Conservation (phyloP, 495 filamentous ascomycete species). For the Thozetella sp. region DNA sequence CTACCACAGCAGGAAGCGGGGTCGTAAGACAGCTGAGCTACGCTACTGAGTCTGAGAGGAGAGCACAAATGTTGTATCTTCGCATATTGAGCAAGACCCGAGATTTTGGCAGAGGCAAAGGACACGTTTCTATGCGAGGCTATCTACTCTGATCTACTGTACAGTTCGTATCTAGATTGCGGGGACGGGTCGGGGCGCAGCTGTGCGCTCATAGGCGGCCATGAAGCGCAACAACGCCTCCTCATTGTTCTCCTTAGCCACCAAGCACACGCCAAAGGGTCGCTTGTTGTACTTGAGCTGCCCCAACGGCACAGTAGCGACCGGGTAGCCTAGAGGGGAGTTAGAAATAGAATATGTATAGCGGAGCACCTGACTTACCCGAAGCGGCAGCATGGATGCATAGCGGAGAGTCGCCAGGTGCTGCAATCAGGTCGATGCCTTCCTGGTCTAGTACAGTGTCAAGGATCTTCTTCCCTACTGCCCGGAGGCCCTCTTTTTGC, state of each 20-base stretch:
- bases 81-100: too few species aligned
- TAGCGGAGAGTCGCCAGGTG: constrained; percentile 27
- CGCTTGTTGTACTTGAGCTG: constrained; percentile 31
- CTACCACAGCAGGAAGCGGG: too few species aligned
- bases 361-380: constrained; percentile 9
- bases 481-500: constrained; percentile 12
- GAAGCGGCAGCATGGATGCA: constrained; percentile 30
- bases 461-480: not conserved
- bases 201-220: constrained; percentile 18
- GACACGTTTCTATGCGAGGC: too few species aligned
- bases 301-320: constrained; percentile 30
- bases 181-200: constrained; percentile 20
- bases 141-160: too few species aligned
- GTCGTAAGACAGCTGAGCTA: too few species aligned
- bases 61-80: too few species aligned
- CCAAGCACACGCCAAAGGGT: constrained; percentile 30
- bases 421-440: constrained; percentile 25
- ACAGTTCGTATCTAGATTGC: too few species aligned
- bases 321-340: constrained; percentile 30
- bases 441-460: constrained; percentile 15
- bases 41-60: too few species aligned
- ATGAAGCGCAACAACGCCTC: constrained; percentile 27
- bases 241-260: constrained; percentile 22
- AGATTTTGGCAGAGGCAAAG: too few species aligned
- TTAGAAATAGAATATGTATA: constrained; percentile 5